Conservation (phyloP, 169 alveolate species). For the Cryptosporidium felis region DNA sequence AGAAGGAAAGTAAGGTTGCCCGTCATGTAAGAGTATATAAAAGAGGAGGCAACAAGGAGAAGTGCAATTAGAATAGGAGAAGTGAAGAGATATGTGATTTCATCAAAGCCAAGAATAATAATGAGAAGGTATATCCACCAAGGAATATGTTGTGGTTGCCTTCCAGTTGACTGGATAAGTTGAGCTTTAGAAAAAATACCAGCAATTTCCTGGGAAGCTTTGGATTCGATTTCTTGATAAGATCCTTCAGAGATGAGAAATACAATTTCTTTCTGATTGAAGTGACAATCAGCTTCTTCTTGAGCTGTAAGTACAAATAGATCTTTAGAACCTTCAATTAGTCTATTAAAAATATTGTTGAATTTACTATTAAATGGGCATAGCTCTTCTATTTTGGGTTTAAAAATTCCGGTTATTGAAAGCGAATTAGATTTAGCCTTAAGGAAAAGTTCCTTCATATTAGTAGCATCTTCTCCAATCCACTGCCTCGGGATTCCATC, state of each 20-base stretch:
- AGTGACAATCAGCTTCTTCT: not conserved
- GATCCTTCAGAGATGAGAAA: not conserved
- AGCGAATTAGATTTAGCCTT: constrained; percentile 34
- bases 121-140: constrained; percentile 68
- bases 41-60: not conserved
- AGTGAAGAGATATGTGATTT: constrained; percentile 24
- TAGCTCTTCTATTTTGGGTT: not conserved
- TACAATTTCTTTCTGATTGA: not conserved
- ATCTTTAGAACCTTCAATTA: not conserved
- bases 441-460: constrained; percentile 42
- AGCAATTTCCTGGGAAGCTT: constrained; percentile 44
- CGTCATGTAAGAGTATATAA: constrained; percentile 29
- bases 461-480: constrained; percentile 61
- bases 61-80: constrained; percentile 38
- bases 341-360: not conserved
- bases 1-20: constrained; percentile 18
- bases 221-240: constrained; percentile 39
- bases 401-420: not conserved
- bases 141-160: constrained; percentile 57
- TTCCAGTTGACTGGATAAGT: constrained; percentile 58
- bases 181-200: constrained; percentile 61
- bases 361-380: not conserved
- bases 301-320: not conserved
- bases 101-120: constrained; percentile 54
- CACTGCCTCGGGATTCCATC: constrained; percentile 67